Evolutionary conservation across 108 stramenopile genomes (phyloP).

Genomic region (Pseudonitzschia delicatissima): DNA sequence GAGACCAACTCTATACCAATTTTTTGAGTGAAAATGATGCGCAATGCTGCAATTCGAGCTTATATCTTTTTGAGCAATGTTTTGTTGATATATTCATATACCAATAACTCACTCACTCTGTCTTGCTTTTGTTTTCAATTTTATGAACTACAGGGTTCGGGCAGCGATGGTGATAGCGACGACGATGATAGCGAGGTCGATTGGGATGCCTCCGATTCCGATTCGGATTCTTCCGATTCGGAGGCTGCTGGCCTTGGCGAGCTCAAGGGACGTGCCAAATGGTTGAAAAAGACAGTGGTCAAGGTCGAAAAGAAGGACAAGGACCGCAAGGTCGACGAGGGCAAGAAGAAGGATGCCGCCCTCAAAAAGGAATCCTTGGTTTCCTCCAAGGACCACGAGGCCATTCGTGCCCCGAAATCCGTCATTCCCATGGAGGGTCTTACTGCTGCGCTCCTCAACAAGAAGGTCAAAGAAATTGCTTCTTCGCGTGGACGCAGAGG

Average conservation of each 20-base stretch:
- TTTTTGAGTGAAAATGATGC: conserved; percentile 20
- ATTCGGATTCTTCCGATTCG: conserved; percentile 51
- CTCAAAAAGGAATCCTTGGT: conserved; percentile 40
- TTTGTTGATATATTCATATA: neutral
- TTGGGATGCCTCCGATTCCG: conserved; percentile 46
- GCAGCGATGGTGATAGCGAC: conserved; percentile 29
- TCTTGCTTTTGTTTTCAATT: neutral
- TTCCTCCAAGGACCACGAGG: conserved; percentile 39
- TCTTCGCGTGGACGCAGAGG: conserved; percentile 88
- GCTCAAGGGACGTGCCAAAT: conserved; percentile 94
- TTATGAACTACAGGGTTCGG: conserved; percentile 24
- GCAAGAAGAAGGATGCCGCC: conserved; percentile 41
- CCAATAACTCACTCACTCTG: neutral
- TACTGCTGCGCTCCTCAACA: conserved; percentile 64
- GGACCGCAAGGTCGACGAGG: conserved; percentile 42
- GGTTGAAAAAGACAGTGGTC: conserved; percentile 91
- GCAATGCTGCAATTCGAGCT: neutral
- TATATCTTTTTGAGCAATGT: conserved; percentile 6
- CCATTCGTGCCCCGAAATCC: conserved; percentile 50
- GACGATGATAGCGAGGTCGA: conserved; percentile 51
- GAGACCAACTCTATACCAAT: conserved; percentile 75
- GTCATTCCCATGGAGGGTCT: conserved; percentile 61
- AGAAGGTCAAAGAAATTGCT: conserved; percentile 85
- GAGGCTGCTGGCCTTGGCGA: conserved; percentile 54
- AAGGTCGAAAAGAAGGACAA: conserved; percentile 78